phyloP scores from a whole-genome alignment of 371 early-diverging fungal species.

The Circinella umbellata region DNA sequence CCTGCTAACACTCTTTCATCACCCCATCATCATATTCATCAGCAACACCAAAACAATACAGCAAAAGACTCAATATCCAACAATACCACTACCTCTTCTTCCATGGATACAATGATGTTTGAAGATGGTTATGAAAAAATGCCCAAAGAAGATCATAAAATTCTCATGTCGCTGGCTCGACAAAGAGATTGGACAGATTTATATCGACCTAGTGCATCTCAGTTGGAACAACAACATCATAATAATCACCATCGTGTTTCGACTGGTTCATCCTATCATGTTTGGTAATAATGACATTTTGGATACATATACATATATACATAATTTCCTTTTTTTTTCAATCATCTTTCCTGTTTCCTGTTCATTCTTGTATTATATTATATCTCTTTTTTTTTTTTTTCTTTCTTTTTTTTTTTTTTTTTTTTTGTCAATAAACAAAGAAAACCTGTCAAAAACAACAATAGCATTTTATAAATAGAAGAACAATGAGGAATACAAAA shows the following conservation, averaged over 20 bases:
- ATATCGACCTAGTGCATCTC: constrained; percentile 17
- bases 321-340: neutral
- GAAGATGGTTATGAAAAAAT: constrained; percentile 22
- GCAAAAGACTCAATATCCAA: too few relatives aligned
- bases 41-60: neutral
- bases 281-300: constrained; percentile 7
- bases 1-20: neutral
- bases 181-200: constrained; percentile 29
- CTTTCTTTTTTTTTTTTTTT: too few relatives aligned
- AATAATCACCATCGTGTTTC: neutral
- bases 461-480: too few relatives aligned
- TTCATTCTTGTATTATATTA: too few relatives aligned
- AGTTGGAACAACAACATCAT: neutral
- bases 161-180: constrained; percentile 32
- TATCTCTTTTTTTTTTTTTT: too few relatives aligned
- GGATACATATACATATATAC: too few relatives aligned
- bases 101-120: constrained; percentile 14
- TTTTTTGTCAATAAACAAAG: neutral
- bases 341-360: neutral
- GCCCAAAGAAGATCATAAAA: constrained; percentile 9
- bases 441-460: neutral
- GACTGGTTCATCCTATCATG: constrained; percentile 11
- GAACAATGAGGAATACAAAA: too few relatives aligned
- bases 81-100: neutral
- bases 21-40: neutral